phyloP scores from a whole-genome alignment of 1,284 basidiomycete species.

The Pseudomicrostroma phylloplanum region DNA sequence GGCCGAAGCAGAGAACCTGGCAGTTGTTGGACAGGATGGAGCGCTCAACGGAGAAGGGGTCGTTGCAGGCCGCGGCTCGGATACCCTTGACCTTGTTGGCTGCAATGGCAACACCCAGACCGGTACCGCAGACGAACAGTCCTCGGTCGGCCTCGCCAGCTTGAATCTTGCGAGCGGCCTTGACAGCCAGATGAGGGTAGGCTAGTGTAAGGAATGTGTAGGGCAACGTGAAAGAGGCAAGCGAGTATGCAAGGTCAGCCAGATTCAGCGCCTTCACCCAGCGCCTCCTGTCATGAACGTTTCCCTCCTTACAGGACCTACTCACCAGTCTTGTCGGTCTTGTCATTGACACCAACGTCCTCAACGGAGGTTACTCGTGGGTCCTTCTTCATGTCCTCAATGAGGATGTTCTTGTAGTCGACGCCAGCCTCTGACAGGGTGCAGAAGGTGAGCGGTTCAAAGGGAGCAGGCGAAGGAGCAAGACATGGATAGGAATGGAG shows the following conservation, averaged over 20 bases:
- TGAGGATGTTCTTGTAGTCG: slow-evolving; percentile 40
- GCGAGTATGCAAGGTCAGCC: background rate
- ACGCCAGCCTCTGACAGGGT: slow-evolving; percentile 23
- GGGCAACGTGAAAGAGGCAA: background rate
- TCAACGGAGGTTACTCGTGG: slow-evolving; percentile 33
- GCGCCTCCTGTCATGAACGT: background rate
- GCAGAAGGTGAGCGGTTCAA: background rate
- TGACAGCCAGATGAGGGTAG: slow-evolving; percentile 54
- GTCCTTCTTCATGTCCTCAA: slow-evolving; percentile 32
- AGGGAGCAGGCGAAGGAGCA: no score
- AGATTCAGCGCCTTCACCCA: background rate
- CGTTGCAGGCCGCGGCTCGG: slow-evolving; percentile 53
- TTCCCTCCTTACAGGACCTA: background rate
- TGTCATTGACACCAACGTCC: slow-evolving; percentile 36
- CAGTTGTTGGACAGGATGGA: slow-evolving; percentile 54
- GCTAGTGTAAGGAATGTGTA: slow-evolving; percentile 26
- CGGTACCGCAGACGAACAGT: slow-evolving; percentile 54
- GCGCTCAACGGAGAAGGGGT: slow-evolving; percentile 54
- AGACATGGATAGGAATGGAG: background rate
- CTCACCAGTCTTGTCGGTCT: slow-evolving; percentile 42
- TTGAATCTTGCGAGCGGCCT: slow-evolving; percentile 52
- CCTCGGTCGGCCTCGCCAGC: slow-evolving; percentile 53
- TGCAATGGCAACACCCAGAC: slow-evolving; percentile 53
- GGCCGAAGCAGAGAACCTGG: slow-evolving; percentile 54
- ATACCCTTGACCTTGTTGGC: slow-evolving; percentile 53